A percentile compares a stretch with the other conserved stretches of the same genome.
Evolutionary conservation across 2,329 filamentous ascomycete genomes (phyloP).

Genomic region (Ophiostoma quercus): DNA sequence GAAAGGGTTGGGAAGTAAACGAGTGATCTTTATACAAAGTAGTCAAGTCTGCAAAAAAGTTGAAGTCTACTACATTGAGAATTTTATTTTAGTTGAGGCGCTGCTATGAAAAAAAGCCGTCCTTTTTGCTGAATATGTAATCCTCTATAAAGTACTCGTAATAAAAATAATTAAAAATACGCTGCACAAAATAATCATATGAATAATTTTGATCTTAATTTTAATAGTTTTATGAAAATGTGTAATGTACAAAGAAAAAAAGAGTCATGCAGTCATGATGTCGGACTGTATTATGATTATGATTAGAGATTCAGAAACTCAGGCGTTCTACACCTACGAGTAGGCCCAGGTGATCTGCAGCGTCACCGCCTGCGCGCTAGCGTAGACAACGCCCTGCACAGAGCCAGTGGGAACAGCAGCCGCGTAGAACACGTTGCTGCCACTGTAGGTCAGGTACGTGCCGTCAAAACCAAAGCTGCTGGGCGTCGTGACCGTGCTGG

Average conservation of each 20-base stretch:
- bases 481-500: conserved; percentile 23
- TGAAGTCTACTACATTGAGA: too few relatives aligned
- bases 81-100: too few relatives aligned
- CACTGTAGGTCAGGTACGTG: conserved; percentile 29
- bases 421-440: conserved; percentile 28
- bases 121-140: too few relatives aligned
- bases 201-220: background rate
- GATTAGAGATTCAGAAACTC: background rate
- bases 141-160: too few relatives aligned
- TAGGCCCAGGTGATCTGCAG: conserved; percentile 29
- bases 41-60: too few relatives aligned
- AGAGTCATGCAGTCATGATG: background rate
- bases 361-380: conserved; percentile 26
- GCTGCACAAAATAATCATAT: too few relatives aligned
- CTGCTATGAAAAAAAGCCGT: too few relatives aligned
- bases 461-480: conserved; percentile 31
- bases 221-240: background rate
- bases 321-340: background rate
- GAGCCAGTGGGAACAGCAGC: conserved; percentile 28
- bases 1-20: background rate
- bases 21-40: too few relatives aligned
- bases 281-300: background rate
- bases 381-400: conserved; percentile 29
- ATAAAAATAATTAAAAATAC: background rate
- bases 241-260: background rate